phyloP scores from a whole-genome alignment of 805 yeast species.

The Candida awuae region DNA sequence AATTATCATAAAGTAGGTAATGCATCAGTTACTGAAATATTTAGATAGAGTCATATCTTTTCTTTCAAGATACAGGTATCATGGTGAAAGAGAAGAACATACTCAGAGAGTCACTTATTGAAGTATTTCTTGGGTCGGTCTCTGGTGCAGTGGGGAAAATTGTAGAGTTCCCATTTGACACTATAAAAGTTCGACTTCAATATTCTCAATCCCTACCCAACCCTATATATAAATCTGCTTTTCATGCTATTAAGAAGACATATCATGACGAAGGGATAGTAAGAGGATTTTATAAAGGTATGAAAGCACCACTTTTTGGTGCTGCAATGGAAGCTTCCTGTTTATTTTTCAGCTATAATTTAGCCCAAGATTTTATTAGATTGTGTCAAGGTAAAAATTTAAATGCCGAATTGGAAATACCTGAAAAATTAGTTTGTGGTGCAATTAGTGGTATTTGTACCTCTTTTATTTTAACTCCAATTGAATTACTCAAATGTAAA shows the following conservation, averaged over 20 bases:
- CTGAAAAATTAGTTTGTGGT: conserved; percentile 51
- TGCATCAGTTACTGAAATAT: not conserved
- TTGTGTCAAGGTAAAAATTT: conserved; percentile 17
- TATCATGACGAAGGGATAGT: conserved; percentile 58
- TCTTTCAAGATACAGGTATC: not conserved
- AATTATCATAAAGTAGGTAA: too few relatives aligned
- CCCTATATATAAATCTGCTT: conserved; percentile 49
- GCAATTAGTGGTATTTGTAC: conserved; percentile 78
- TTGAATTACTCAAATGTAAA: conserved; percentile 85
- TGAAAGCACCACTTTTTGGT: conserved; percentile 76
- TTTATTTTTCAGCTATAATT: conserved; percentile 58
- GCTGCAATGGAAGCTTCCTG: conserved; percentile 87
- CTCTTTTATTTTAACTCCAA: conserved; percentile 78
- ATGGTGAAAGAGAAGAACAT: conserved; percentile 11
- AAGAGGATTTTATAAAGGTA: conserved; percentile 69
- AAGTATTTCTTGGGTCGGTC: conserved; percentile 41
- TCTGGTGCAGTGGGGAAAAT: conserved; percentile 82
- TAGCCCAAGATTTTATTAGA: conserved; percentile 34
- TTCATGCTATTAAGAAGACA: conserved; percentile 58
- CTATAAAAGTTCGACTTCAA: conserved; percentile 80
- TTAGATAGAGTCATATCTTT: not conserved
- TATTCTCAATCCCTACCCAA: conserved; percentile 51
- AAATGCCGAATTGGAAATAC: conserved; percentile 17
- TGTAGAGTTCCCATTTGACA: conserved; percentile 89
- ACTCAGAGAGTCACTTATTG: conserved; percentile 28